phyloP scores from a whole-genome alignment of 2,329 filamentous ascomycete species.

The Colletotrichum sp. region DNA sequence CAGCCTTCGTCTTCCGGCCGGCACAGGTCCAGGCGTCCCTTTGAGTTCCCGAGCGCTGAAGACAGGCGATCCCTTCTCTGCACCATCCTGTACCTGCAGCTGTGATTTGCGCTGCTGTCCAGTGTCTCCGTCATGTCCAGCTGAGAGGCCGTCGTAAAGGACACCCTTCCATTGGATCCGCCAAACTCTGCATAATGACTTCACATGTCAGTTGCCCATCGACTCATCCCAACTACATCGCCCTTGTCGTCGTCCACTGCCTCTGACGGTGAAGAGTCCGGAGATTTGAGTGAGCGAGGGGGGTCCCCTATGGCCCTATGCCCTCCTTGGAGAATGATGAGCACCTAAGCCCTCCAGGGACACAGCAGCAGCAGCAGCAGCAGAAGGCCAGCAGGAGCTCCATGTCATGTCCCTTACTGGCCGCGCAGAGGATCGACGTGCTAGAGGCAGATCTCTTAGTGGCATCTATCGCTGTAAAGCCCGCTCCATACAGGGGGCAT shows the following conservation, averaged over 20 bases:
- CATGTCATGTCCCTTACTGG: not conserved
- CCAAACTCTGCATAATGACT: not conserved
- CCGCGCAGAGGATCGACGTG: constrained; percentile 5
- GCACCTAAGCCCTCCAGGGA: not conserved
- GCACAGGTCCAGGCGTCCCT: not conserved
- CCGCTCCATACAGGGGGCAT: not conserved
- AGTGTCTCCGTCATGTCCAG: not conserved
- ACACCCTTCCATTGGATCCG: not conserved
- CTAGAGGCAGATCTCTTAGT: constrained; percentile 16
- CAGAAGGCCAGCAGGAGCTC: not conserved
- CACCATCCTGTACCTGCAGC: constrained; percentile 5
- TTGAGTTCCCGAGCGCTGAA: not conserved
- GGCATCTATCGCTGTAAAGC: not conserved
- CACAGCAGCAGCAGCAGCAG: not conserved
- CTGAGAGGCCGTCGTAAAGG: not conserved
- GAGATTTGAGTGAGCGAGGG: not conserved
- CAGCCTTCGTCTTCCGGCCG: not conserved
- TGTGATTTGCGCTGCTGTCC: constrained; percentile 4
- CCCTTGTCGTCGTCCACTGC: not conserved
- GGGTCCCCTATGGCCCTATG: not conserved
- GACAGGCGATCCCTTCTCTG: not conserved
- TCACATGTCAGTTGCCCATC: constrained; percentile 3
- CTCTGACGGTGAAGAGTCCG: not conserved
- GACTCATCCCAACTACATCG: not conserved
- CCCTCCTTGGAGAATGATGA: not conserved